Evolutionary conservation across 352 stramenopile genomes (phyloP), one percentile per base, ranked within the genome.

Genomic region (Pythium dissotocum): DNA sequence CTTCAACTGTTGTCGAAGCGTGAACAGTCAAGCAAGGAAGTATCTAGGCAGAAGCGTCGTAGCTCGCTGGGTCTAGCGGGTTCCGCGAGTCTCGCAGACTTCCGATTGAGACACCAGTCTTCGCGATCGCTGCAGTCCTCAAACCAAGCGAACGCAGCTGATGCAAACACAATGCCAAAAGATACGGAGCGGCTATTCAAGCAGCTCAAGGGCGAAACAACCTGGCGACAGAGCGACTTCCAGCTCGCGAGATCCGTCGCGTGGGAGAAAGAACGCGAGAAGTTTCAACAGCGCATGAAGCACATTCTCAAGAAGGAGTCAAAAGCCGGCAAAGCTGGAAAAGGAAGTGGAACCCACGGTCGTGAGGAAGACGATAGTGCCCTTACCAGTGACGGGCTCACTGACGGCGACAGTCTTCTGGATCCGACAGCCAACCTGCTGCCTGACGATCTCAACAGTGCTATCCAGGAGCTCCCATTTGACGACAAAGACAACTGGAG

Each of bases 401-500:
- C 32, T 48, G 26, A 33, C 7, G 26, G 28, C 36, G 44, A 69
- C 3, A 51, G 40, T 24, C 24, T 49, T 0, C 18, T 71, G 10
- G 61, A 75, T 32, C 28, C 61, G 14, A 53, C 75, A 16, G 46
- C 58, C 0, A 72, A 63, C 2, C 48, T 89, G 6, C 56, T 88
- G 18, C 78, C 83, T 0, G 52, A 67, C 14, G 65, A 63, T 0
- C 57, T 90, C 2, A 76, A 83, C 46, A 76, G 79, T n/a, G 68
- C 71, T 0, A 67, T 73, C 3, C 72, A 89, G 18, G 68, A 82
- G 0, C 54, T 92, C 18, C 78, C 82, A 2, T 94, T 88, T 21
- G 73, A 77, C 3, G 85, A 93, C 72, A 94, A 93, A 58, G 84
- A 91, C 66, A 93, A 94, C 59, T 94, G 86, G 86, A 77, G 70